Evolutionary conservation across 306 rosid species (phyloP), one percentile per base, ranked within the genome.

Genomic region (Vigna hirtella): DNA sequence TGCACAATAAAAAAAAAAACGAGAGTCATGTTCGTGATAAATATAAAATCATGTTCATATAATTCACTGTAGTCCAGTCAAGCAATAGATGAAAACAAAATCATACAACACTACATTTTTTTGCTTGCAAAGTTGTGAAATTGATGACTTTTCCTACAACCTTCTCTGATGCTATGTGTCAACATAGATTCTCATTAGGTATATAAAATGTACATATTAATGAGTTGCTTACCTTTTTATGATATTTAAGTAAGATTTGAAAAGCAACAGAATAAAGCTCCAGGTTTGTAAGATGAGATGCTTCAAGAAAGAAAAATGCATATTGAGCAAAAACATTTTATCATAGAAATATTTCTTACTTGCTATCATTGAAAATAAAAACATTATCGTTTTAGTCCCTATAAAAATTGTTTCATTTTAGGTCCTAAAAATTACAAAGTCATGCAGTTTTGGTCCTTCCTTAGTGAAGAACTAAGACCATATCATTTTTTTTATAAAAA

Each of bases 1-100:
- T 95, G 93, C 85, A 86, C n/a, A 70, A 63, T 9, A 68, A 87
- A 63, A 59, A 80, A 80, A 20, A 74, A 72, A 34, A 24, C 49
- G 13, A 68, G 45, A 68, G 65, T 76, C 66, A 74, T 76, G 71
- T 68, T 67, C 72, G 4, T 9, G 10, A 47, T 56, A 53, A 72
- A 71, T 59, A n/a, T 17, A 75, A 79, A 13, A 79, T 38, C 50
- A 42, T 43, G 48, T 51, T 18, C 17, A 50, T n/a, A 47, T 79
- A 76, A 36, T 42, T 58, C 30, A 17, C 30, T 50, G 38, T 63
- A 50, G 42, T 40, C 61, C 47, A 36, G 49, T 63, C 64, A 62
- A 77, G 68, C 53, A 42, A 68, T 63, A 9, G 47, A 74, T 56
- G 77, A 48, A 74, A 56, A 42, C 3, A 9, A 30, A 58, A 81